Evolutionary conservation across 2,329 filamentous ascomycete genomes (phyloP), one percentile per base, ranked within the genome.

Genomic region (Ambrosiella beaveri): DNA sequence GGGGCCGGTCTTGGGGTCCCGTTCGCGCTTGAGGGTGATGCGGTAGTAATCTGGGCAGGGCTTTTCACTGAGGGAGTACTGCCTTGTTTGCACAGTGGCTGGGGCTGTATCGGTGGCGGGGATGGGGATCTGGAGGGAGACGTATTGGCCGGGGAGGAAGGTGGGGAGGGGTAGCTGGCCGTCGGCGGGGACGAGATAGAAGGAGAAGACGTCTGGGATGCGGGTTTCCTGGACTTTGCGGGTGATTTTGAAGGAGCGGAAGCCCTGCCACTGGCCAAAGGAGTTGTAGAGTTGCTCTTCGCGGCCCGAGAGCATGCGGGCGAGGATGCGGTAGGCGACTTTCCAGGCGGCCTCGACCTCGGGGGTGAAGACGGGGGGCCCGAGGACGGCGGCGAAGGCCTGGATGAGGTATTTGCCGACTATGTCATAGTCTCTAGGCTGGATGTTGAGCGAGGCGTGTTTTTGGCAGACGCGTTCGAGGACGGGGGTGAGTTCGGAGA

Each of bases 391-490:
- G 11, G 76, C 78, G 69, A 90, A 84, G 1, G 85, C 82, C 54
- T 74, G 76, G 15, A 90, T 73, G 1, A 90, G 75, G 66, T 82
- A 75, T 62, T 78, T 75, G 47, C 83, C 86, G 1, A 90, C 85
- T 38, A 88, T 76, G 56, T 74, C 70, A 66, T 90, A 90, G 57
- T 88, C 81, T 19, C 81, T 82, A 0, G 85, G 75, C 62, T 74
- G 71, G 65, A 90, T 78, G 65, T 79, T 80, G n/a, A 90, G 74
- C 1, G 80, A 84, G 27, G 76, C 84, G 65, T 90, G 86, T 71
- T 88, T 89, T 65, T 88, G 80, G 59, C 82, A 83, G 63, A 91
- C 88, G 64, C 82, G 78, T 68, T 87, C 82, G 12, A 80, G 73
- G 39, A 71, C 71, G 38, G 77, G 73, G 11, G 67, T 67, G 3